Percentiles rank a stretch among this genome's conserved stretches.
phyloP scores from a whole-genome alignment of 2,329 filamentous ascomycete genomes.

The Verticillium nubilum region DNA sequence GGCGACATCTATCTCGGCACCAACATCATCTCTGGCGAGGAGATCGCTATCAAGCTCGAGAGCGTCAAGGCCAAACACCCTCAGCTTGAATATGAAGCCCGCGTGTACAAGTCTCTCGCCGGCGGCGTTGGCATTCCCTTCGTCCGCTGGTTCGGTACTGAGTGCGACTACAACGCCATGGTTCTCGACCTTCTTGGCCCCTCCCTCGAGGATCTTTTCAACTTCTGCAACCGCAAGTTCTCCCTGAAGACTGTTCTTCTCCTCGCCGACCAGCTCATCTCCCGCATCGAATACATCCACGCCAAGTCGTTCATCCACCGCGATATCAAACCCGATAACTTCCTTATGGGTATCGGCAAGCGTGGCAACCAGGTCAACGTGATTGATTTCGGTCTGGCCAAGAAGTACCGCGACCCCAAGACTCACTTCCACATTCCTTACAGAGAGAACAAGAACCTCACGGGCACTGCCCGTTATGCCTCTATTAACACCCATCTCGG shows the following conservation, averaged over 20 bases:
- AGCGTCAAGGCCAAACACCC: constrained; percentile 1
- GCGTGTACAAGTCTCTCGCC: constrained; percentile 9
- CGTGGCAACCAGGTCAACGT: constrained; percentile 99
- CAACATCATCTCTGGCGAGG: constrained; percentile 15
- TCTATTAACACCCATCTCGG: constrained; percentile 14
- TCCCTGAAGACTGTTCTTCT: constrained; percentile 97
- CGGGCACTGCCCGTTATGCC: constrained; percentile 13
- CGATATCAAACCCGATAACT: constrained; percentile 99
- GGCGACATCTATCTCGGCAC: constrained; percentile 15
- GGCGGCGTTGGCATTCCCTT: constrained; percentile 15
- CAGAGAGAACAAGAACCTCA: constrained; percentile 38
- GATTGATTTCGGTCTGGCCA: constrained; percentile 97
- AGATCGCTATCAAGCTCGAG: constrained; percentile 26
- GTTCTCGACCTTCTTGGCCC: constrained; percentile 40
- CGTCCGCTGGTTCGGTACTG: constrained; percentile 14
- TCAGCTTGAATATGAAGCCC: constrained; percentile 11
- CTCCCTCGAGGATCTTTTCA: constrained; percentile 74
- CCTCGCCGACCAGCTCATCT: constrained; percentile 96
- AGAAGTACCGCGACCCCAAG: constrained; percentile 99
- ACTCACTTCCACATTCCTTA: constrained; percentile 99
- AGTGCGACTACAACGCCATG: constrained; percentile 15
- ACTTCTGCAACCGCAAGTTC: constrained; percentile 99
- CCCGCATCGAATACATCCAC: constrained; percentile 98
- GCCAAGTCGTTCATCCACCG: constrained; percentile 99
- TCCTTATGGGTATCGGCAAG: constrained; percentile 98